Conservation (phyloP, 495 filamentous ascomycete species). For the Venustampulla echinocandica region DNA sequence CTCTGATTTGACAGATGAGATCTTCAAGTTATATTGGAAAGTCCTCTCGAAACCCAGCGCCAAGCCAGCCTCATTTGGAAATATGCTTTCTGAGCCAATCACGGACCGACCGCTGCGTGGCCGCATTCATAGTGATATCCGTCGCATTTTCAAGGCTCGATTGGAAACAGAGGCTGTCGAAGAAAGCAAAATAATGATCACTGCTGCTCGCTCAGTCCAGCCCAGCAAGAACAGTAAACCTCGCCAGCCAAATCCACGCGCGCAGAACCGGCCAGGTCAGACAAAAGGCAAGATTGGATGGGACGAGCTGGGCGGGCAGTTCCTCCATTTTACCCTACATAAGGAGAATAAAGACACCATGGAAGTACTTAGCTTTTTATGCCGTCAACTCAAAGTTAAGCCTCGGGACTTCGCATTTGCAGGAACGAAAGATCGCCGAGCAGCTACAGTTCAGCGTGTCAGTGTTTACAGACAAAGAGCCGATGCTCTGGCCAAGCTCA, state of each 20-base stretch:
- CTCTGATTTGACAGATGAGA: constrained; percentile 29
- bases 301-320: constrained; percentile 55
- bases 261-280: constrained; percentile 8
- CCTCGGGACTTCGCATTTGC: constrained; percentile 70
- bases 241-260: constrained; percentile 20
- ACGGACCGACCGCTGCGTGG: constrained; percentile 52
- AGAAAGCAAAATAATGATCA: constrained; percentile 51
- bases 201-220: constrained; percentile 35
- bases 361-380: constrained; percentile 72
- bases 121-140: constrained; percentile 53
- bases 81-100: constrained; percentile 27
- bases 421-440: constrained; percentile 89
- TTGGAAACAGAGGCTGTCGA: constrained; percentile 54
- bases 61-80: constrained; percentile 16
- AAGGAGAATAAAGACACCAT: constrained; percentile 99
- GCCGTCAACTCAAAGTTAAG: constrained; percentile 57
- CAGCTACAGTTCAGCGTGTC: constrained; percentile 77
- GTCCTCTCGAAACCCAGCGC: constrained; percentile 33
- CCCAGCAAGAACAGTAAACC: constrained; percentile 7
- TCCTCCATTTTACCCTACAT: constrained; percentile 87
- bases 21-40: constrained; percentile 36
- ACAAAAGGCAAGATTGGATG: constrained; percentile 21
- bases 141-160: constrained; percentile 57
- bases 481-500: constrained; percentile 53
- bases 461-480: constrained; percentile 59